A percentile compares a stretch with the other conserved stretches of the same genome.
These are phyloP conservation scores for Cerrena zonata DNA, from an alignment of 1,284 basidiomycete genomes.

Conservation along the genomic window DNA sequence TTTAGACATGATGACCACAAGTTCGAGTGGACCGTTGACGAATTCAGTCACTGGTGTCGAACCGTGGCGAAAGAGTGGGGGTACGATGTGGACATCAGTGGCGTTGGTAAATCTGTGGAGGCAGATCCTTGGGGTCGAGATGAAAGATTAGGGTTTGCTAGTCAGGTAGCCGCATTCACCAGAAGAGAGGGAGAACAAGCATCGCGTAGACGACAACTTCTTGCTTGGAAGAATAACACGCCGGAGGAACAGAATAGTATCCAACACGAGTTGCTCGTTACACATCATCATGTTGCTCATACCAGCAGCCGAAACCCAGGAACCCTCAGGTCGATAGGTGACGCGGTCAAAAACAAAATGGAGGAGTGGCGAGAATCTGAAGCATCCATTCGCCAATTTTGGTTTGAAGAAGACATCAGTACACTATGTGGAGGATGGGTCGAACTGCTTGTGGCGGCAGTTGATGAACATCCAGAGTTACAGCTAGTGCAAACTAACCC, in stretches of 20 bases:
- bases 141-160: conserved; percentile 58
- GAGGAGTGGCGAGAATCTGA: conserved; percentile 43
- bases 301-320: conserved; percentile 37
- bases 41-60: conserved; percentile 73
- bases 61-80: conserved; percentile 66
- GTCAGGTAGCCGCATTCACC: conserved; percentile 68
- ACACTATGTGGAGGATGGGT: conserved; percentile 66
- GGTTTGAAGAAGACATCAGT: conserved; percentile 58
- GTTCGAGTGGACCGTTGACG: conserved; percentile 84
- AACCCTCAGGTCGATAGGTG: conserved; percentile 44
- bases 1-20: conserved; percentile 86
- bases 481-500: conserved; percentile 4
- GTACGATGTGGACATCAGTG: conserved; percentile 54
- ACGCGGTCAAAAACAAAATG: conserved; percentile 49
- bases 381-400: conserved; percentile 60
- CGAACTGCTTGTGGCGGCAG: conserved; percentile 47
- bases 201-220: conserved; percentile 31
- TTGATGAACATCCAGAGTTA: conserved; percentile 35
- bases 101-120: conserved; percentile 53
- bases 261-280: conserved; percentile 47
- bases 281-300: conserved; percentile 48
- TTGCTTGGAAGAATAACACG: conserved; percentile 28
- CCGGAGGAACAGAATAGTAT: conserved; percentile 21
- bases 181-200: conserved; percentile 35
- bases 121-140: conserved; percentile 68